Evolutionary conservation across 139 green algal genomes (phyloP), one percentile per base, ranked within the genome.

Genomic region (Asterochloris erici): DNA sequence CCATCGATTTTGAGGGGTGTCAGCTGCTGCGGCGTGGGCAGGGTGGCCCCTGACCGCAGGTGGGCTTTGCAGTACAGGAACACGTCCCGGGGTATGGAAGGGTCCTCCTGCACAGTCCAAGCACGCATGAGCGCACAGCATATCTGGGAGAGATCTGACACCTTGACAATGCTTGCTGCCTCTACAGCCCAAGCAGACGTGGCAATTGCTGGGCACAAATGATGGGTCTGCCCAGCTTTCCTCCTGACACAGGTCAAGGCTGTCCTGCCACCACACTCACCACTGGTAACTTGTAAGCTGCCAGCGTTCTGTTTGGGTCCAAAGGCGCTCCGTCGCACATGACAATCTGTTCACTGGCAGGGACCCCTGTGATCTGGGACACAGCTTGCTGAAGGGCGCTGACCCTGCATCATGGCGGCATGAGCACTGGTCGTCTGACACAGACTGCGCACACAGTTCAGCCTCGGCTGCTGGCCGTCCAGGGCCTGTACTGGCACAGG

Each of bases 1-100:
- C 38, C 38, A 54, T 54, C 6, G 38, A 54, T 54, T 54, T 54
- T 54, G 6, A 54, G 6, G 38, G 38, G 38, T 6, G 38, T 54
- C 6, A 54, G 38, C 38, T 54, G 38, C 38, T 54, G 38, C 38
- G 38, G 38, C 6, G 38, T 2, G 10, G 92, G 91, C 64, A 85
- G 63, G 16, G 81, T 64, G 0, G 88, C 86, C 47, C 83, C 86
- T 10, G 82, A 28, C 14, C 86, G 79, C 54, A 97, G 79, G 79
- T 91, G 91, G 1, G 83, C 85, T 23, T 90, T 92, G 85, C 87
- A 90, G 86, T 97, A 97, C 63, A 97, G 79, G 79, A 96, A 96
- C 14, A 96, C 88, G 77, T 95, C 93, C 68, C 88, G 85, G 12
- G n/a, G 73, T 38, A n/a, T 79, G 16, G n/a, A 27, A 17, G 19